Evolutionary conservation across 2,329 filamentous ascomycete species (phyloP).

Genomic region (Neospermospora avenae): DNA sequence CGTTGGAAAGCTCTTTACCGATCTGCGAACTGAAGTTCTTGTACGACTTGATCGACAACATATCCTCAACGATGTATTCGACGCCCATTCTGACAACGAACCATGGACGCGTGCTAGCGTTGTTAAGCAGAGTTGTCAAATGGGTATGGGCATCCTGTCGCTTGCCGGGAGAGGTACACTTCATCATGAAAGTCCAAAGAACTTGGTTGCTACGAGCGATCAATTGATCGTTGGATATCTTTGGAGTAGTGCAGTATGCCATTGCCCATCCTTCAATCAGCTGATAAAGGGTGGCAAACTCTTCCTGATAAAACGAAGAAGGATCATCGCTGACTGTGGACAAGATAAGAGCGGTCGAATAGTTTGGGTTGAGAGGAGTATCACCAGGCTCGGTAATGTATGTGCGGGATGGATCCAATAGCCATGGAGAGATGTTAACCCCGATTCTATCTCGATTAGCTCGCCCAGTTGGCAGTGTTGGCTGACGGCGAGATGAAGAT

Average conservation of each 20-base stretch:
- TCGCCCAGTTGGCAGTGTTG: neutral
- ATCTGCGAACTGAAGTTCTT: slow-evolving; percentile 32
- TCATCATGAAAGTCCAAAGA: slow-evolving; percentile 40
- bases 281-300: slow-evolving; percentile 21
- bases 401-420: neutral
- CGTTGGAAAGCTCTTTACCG: slow-evolving; percentile 24
- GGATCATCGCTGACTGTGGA: slow-evolving; percentile 4
- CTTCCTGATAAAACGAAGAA: slow-evolving; percentile 11
- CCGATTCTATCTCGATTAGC: neutral
- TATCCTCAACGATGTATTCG: slow-evolving; percentile 37
- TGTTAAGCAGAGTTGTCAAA: slow-evolving; percentile 35
- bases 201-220: slow-evolving; percentile 25
- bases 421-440: neutral
- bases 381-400: slow-evolving; percentile 9
- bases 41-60: slow-evolving; percentile 38
- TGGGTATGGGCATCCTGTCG: slow-evolving; percentile 36
- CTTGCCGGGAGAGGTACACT: slow-evolving; percentile 30
- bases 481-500: neutral
- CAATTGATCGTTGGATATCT: slow-evolving; percentile 20
- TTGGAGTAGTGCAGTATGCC: slow-evolving; percentile 25
- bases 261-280: slow-evolving; percentile 33
- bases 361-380: neutral
- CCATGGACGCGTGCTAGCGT: slow-evolving; percentile 33
- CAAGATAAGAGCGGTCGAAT: slow-evolving; percentile 17
- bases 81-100: slow-evolving; percentile 40